phyloP scores from a whole-genome alignment of 352 stramenopile genomes.

The Globisporangium nagaii region DNA sequence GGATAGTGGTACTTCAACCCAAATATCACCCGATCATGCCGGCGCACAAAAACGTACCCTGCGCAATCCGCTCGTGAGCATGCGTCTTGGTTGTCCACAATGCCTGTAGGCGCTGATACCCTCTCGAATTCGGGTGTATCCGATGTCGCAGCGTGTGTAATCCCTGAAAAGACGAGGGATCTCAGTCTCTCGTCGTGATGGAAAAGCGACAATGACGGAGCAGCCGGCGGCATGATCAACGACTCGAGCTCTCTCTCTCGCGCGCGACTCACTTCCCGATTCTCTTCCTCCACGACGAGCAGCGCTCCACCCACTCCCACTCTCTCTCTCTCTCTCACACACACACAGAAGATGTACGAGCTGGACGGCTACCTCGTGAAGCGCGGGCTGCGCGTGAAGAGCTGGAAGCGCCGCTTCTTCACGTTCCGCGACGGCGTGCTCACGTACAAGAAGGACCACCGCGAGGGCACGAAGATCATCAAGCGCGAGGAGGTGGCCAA shows the following conservation, averaged over 20 bases:
- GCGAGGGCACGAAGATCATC: conserved; percentile 31
- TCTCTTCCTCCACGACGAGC: neutral
- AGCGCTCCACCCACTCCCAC: neutral
- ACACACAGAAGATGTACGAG: conserved; percentile 7
- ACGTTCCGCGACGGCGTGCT: conserved; percentile 57
- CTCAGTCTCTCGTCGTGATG: conserved; percentile 5
- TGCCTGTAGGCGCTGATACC: neutral
- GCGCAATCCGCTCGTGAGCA: too few relatives aligned
- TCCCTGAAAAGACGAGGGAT: neutral
- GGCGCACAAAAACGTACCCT: too few relatives aligned
- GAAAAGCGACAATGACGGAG: neutral
- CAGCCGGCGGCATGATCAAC: too few relatives aligned
- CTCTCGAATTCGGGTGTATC: neutral
- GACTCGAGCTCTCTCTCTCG: neutral
- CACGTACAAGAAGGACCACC: conserved; percentile 52
- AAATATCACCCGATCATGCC: too few relatives aligned
- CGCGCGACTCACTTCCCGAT: neutral
- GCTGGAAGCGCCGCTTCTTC: conserved; percentile 67
- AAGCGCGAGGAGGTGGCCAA: conserved; percentile 50
- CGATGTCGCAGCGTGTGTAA: neutral
- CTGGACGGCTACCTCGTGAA: conserved; percentile 53
- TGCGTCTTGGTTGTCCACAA: too few relatives aligned
- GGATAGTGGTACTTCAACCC: too few relatives aligned
- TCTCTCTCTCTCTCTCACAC: neutral
- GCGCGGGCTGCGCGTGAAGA: conserved; percentile 56